Base-by-base conservation (phyloP, 352 stramenopile genomes). In the Globisporangium spiculum region DNA sequence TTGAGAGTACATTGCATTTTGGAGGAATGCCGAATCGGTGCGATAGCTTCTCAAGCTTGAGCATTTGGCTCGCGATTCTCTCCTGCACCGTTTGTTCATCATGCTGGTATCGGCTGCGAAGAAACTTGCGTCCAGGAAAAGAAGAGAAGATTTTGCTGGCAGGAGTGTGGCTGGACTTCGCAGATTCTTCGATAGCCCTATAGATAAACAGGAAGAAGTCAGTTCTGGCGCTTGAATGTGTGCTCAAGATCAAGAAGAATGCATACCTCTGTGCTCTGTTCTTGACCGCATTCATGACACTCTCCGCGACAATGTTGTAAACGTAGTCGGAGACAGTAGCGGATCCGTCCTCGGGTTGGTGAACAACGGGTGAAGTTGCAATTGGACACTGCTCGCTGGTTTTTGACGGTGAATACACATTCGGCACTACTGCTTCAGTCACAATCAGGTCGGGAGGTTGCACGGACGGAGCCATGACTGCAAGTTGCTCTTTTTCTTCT, bases 71-170 rank as follows among this genome's bases (percentile, higher is more conserved):
- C 1, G 65, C 34, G 26, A 91, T 75, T 10, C 72, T 63, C n/a
- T 80, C 62, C 36, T 79, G 79, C 7, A 90, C 75, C 1, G 48
- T 26, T 27, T 54, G 24, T 27, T 93, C 83, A 4, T 78, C 71
- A 66, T 93, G 84, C 0, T 69, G 71, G 50, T 86, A 86, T 26
- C 63, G 71, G 59, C 78, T 91, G 5, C 69, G 72, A 36, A 93
- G 36, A 22, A 77, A 91, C 27, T 76, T 75, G 24, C 78, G 81
- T 32, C 74, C 64, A 38, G 72, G 34, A 20, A 91, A 73, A n/a
- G 79, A 83, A 27, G 65, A 79, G 48, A 70, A 87, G 38, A 60
- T 72, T 9, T 70, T 66, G 36, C 4, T 55, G 38, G 38, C 41
- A 4, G 53, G 53, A 38, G 55, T 60, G n/a, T 18, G 16, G 8